Percentiles rank a stretch among this genome's conserved stretches.
Evolutionary conservation across 805 yeast species (phyloP).

Genomic region (Kluyveromyces wickerhamii): DNA sequence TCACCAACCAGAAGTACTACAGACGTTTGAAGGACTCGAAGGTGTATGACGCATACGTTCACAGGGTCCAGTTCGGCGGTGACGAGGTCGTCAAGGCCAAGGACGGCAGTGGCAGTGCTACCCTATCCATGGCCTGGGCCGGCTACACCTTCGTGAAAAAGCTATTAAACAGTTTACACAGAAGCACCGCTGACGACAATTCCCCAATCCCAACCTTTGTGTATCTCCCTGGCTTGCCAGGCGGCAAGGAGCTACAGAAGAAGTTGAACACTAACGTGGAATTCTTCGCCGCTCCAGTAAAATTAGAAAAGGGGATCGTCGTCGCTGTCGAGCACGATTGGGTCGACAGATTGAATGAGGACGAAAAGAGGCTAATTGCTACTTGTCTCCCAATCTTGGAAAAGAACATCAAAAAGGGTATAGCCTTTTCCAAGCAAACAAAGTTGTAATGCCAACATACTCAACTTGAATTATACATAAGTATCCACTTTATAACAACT

Average conservation of each 20-base stretch:
- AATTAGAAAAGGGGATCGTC: constrained; percentile 44
- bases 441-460: constrained; percentile 13
- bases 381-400: constrained; percentile 48
- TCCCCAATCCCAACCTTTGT: constrained; percentile 39
- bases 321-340: constrained; percentile 44
- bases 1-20: constrained; percentile 44
- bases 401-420: constrained; percentile 54
- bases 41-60: constrained; percentile 52
- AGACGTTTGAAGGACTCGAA: constrained; percentile 34
- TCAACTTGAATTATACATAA: not conserved
- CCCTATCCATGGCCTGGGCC: constrained; percentile 81
- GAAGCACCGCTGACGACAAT: constrained; percentile 22
- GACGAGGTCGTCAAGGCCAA: constrained; percentile 84
- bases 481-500: too few species aligned
- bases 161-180: constrained; percentile 38
- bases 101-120: constrained; percentile 78
- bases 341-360: constrained; percentile 36
- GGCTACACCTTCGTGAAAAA: constrained; percentile 69
- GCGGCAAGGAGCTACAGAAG: constrained; percentile 38
- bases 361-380: constrained; percentile 45
- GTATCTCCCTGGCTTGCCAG: constrained; percentile 45
- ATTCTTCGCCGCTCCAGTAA: constrained; percentile 58
- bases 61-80: constrained; percentile 82
- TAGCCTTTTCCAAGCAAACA: constrained; percentile 6
- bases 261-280: constrained; percentile 33